These are phyloP conservation scores for Chaetomium olivaceum DNA, from an alignment of 2,329 filamentous ascomycete genomes.

Conservation along the genomic window DNA sequence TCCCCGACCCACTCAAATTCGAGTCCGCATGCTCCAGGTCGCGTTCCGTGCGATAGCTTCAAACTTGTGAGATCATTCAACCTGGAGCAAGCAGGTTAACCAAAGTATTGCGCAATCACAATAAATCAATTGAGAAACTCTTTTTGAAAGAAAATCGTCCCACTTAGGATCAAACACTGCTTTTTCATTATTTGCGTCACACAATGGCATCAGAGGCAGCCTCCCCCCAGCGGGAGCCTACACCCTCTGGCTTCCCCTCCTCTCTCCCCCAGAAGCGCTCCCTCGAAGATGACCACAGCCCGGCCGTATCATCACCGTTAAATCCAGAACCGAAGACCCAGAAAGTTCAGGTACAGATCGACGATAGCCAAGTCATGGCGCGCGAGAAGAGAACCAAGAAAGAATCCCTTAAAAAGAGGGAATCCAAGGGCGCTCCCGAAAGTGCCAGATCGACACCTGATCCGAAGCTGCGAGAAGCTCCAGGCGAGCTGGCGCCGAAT, in stretches of 20 bases:
- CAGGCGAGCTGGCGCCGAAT: constrained; percentile 53
- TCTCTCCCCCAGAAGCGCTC: constrained; percentile 64
- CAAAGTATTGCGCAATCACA: neutral
- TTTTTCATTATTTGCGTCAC: neutral
- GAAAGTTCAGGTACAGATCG: constrained; percentile 37
- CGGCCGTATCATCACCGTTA: constrained; percentile 71
- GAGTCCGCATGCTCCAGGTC: neutral
- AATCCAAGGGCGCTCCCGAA: constrained; percentile 57
- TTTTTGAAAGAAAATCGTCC: neutral
- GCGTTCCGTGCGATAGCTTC: constrained; percentile 8
- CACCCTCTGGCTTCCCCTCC: constrained; percentile 39
- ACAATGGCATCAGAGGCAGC: constrained; percentile 32
- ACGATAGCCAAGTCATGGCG: constrained; percentile 41
- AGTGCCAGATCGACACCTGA: constrained; percentile 60
- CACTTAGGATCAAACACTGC: neutral
- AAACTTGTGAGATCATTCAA: neutral
- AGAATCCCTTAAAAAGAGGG: constrained; percentile 67
- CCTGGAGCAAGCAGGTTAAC: neutral
- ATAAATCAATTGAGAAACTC: neutral
- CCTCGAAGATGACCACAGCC: constrained; percentile 69
- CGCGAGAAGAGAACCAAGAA: constrained; percentile 63
- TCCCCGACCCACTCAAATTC: constrained; percentile 5
- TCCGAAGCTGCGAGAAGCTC: constrained; percentile 48
- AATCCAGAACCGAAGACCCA: constrained; percentile 60
- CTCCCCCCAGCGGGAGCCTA: constrained; percentile 32